Base-by-base conservation (phyloP, 345 rosid genomes). In the Aethionema arabicum region DNA sequence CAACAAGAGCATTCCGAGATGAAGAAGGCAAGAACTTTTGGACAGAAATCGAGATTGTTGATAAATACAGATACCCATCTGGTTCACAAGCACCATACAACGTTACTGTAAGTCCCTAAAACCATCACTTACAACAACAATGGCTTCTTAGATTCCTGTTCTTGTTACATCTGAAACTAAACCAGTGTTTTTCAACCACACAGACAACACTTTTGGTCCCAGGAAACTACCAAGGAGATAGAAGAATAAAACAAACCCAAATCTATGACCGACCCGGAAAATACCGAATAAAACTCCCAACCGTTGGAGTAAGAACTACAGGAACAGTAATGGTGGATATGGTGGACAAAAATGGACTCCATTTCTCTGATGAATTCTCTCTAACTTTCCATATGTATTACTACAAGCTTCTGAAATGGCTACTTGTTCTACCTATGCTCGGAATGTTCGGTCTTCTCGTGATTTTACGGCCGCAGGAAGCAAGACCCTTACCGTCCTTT, bases 11-110 rank as follows among this genome's bases (percentile, higher is more conserved):
- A 52, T 95, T 86, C 80, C 98, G 91, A 6, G 99, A 95, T 52
- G 99, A 95, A 76, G 99, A 95, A 82, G 99, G 99, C 72, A 90
- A 86, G 85, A 82, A 38, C 80, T 90, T 90, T 74, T 93, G 97
- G 98, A 81, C 88, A 67, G 99, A 95, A 80, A 75, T 95, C 58
- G 98, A 95, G 77, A 90, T 95, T 61, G 87, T 90, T 21, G 98
- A 95, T 70, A 77, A 73, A 40, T 73, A 95, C 67, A 81, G 98
- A 85, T 75, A 68, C 70, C 98, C 99, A 35, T 88, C 98, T 40
- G 98, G 99, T 59, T 70, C 73, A 50, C 98, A 88, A 73, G 93
- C 85, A 53, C 96, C 98, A 7, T 95, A 95, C 63, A 90, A 90
- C 72, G 92, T 95, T 63, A 85, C 99, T 38, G 99, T 88, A 79